Base-by-base conservation (phyloP, 129 eudicot species). In the Sambucus nigra region DNA sequence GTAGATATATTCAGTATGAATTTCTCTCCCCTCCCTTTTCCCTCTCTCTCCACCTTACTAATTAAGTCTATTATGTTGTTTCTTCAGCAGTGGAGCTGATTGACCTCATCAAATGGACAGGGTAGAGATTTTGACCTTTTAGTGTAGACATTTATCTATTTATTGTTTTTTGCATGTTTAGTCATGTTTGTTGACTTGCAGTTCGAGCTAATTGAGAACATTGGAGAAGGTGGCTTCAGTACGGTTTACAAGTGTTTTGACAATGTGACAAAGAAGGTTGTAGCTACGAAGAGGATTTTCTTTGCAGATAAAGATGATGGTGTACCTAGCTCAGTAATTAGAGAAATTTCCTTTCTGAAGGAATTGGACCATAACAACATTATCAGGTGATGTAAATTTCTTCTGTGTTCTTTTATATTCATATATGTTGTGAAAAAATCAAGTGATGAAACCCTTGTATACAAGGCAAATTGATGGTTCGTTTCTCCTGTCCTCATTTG, bases 291-390 rank as follows among this genome's bases (percentile, higher is more conserved):
- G 20, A 31, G 22, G 21, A 35, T 55, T 20, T 17, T 17, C 7
- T 28, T 55, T 26, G 25, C 11, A 8, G 20, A 55, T 16, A 15
- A 19, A 55, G 25, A 35, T 12, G 47, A 55, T n/a, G 61, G 47
- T 24, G 47, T 55, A 19, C 61, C 47, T 5, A 19, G 61, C 47
- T 24, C 47, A 8, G 55, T 41, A 12, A 47, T 21, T 1, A 61
- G 67, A 33, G 67, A 61, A 25, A 31, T 61, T 11, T 29, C 57
- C 19, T 25, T 61, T 19, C 12, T 61, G 57, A 47, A 29, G 18
- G 57, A 47, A 12, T 6, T 48, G 20, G 35, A 61, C 9, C 67
- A 61, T 23, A n/a, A 21, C 16, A 48, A 61, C 57, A 61, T 61
- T 29, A 54, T 61, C 11, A 61, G 57, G 67, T 61, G 42, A 47